phyloP scores from a whole-genome alignment of 23 red algal genomes.

The Gracilaria gracilis region DNA sequence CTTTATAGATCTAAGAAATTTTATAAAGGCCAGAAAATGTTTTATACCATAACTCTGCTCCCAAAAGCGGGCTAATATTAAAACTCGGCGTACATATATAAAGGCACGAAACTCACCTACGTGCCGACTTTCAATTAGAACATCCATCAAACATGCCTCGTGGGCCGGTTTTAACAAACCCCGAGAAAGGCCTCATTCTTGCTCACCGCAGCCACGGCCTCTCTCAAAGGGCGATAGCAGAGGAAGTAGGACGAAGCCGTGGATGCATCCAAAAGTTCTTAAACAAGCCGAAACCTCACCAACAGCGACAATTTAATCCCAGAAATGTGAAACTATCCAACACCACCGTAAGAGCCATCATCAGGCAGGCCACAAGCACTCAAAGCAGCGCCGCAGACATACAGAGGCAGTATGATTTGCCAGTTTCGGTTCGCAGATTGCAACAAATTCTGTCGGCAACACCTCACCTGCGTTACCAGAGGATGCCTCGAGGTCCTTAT shows the following conservation, averaged over 20 bases:
- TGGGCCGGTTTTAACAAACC: background rate
- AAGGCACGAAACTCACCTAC: background rate
- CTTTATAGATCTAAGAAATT: background rate
- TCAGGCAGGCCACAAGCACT: too few species aligned
- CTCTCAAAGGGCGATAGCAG: too few species aligned
- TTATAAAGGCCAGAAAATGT: background rate
- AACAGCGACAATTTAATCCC: too few species aligned
- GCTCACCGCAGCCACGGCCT: background rate
- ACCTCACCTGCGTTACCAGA: too few species aligned
- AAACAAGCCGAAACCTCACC: background rate
- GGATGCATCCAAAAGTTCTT: background rate
- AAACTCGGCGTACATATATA: background rate
- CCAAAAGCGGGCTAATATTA: background rate
- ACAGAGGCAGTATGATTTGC: too few species aligned
- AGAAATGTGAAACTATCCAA: too few species aligned
- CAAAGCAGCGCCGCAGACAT: too few species aligned
- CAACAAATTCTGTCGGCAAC: too few species aligned
- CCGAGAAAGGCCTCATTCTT: background rate
- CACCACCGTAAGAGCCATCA: too few species aligned
- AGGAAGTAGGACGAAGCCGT: background rate
- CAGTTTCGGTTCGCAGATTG: too few species aligned
- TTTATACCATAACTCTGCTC: background rate
- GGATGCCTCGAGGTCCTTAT: too few species aligned
- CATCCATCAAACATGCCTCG: background rate
- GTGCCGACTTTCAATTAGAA: background rate